These are phyloP conservation scores for Penicillium riverlandense DNA, from an alignment of 495 filamentous ascomycete genomes.

Conservation along the genomic window DNA sequence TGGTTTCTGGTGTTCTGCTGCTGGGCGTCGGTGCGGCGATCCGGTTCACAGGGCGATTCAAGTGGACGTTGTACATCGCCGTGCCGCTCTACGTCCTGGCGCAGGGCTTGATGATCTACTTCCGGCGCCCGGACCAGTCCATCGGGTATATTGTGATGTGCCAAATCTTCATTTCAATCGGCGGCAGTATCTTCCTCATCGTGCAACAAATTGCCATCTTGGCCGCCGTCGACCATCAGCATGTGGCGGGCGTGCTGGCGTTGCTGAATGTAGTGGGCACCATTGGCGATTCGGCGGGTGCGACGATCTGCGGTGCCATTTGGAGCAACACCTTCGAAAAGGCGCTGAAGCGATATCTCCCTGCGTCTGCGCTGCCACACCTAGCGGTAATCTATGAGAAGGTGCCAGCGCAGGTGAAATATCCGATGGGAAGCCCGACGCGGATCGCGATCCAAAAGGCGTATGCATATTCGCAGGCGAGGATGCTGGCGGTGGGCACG, in stretches of 20 bases:
- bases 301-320: constrained; percentile 51
- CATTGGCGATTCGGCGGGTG: constrained; percentile 60
- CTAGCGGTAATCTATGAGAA: constrained; percentile 43
- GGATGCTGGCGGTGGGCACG: constrained; percentile 43
- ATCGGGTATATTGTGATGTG: constrained; percentile 64
- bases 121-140: constrained; percentile 48
- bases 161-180: constrained; percentile 64
- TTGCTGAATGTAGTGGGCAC: constrained; percentile 51
- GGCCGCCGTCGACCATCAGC: constrained; percentile 54
- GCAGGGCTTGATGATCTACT: constrained; percentile 52
- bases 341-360: constrained; percentile 46
- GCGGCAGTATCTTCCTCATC: constrained; percentile 51
- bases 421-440: constrained; percentile 38
- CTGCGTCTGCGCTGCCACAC: constrained; percentile 27
- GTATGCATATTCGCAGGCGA: constrained; percentile 47
- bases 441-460: constrained; percentile 44
- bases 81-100: constrained; percentile 51
- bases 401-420: constrained; percentile 42
- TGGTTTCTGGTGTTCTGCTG: constrained; percentile 37
- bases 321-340: constrained; percentile 54
- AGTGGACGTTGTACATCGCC: constrained; percentile 46
- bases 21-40: constrained; percentile 45
- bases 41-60: constrained; percentile 46
- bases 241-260: constrained; percentile 59
- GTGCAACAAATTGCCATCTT: constrained; percentile 58